These are phyloP conservation scores for Takakia lepidozioides DNA, from an alignment of 225 moss, liverwort and hornwort species.

Conservation along the genomic window DNA sequence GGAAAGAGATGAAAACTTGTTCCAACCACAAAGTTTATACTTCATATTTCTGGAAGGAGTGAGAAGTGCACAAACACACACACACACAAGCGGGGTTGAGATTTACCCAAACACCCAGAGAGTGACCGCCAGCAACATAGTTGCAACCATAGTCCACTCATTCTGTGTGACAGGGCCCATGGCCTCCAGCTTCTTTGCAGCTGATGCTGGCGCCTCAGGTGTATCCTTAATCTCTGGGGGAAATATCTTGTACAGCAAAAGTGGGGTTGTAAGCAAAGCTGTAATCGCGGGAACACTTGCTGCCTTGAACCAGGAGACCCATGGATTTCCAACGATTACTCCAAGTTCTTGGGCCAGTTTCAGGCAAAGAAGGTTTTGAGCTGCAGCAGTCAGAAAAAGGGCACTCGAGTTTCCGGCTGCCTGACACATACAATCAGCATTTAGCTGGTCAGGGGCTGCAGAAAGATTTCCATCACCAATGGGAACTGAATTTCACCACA, in stretches of 20 bases:
- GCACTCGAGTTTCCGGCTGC: slow-evolving; percentile 91
- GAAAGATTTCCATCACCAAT: not conserved
- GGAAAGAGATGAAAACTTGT: no score
- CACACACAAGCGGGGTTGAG: not conserved
- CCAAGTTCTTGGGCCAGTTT: slow-evolving; percentile 95
- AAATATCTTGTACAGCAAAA: slow-evolving; percentile 81
- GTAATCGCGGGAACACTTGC: slow-evolving; percentile 76
- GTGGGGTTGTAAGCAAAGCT: slow-evolving; percentile 73
- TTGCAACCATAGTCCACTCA: slow-evolving; percentile 89
- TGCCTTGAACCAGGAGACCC: slow-evolving; percentile 95
- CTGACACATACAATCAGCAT: slow-evolving; percentile 16
- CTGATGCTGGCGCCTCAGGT: slow-evolving; percentile 86
- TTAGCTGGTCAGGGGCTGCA: not conserved
- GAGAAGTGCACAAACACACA: not conserved
- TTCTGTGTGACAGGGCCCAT: slow-evolving; percentile 81
- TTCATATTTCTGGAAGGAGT: no score
- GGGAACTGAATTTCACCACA: not conserved
- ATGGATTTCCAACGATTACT: slow-evolving; percentile 63
- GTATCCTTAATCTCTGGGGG: slow-evolving; percentile 89
- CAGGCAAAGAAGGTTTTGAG: slow-evolving; percentile 91
- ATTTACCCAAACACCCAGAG: slow-evolving; percentile 88
- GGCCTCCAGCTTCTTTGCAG: slow-evolving; percentile 70
- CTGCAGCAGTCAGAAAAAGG: slow-evolving; percentile 91
- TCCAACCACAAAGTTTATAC: no score
- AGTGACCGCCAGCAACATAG: slow-evolving; percentile 91